Percentiles rank a stretch among this genome's conserved stretches.
Conservation (phyloP, 495 filamentous ascomycete species). For the Hypoxylon lienhwacheense region DNA sequence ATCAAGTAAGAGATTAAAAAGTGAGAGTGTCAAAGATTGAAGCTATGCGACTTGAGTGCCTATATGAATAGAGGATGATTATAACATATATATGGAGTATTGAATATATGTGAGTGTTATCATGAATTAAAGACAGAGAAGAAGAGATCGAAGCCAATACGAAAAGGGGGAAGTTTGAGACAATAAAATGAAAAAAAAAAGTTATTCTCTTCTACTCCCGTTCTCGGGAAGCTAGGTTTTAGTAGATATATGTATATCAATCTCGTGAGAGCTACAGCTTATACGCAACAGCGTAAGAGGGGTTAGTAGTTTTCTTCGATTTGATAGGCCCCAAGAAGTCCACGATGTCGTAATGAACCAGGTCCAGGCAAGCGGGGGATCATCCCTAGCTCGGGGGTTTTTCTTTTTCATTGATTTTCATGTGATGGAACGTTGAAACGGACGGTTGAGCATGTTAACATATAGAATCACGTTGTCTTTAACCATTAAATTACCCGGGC, state of each 20-base stretch:
- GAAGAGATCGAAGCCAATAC: slow-evolving; percentile 6
- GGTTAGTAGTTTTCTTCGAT: not conserved
- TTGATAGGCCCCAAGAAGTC: slow-evolving; percentile 7
- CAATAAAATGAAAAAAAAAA: slow-evolving; percentile 12
- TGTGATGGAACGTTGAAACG: slow-evolving; percentile 16
- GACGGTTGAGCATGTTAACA: slow-evolving; percentile 7
- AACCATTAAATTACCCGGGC: slow-evolving; percentile 24
- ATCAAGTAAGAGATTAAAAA: not conserved
- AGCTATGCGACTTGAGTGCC: not conserved
- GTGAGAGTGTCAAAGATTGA: not conserved
- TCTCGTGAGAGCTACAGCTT: slow-evolving; percentile 26
- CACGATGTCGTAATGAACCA: slow-evolving; percentile 26
- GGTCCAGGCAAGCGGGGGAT: slow-evolving; percentile 23
- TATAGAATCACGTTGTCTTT: slow-evolving; percentile 19
- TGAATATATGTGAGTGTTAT: slow-evolving; percentile 11
- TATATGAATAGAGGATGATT: not conserved
- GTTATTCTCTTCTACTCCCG: slow-evolving; percentile 16
- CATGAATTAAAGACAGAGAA: not conserved
- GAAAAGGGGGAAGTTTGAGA: not conserved
- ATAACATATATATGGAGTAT: slow-evolving; percentile 8
- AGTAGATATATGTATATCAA: slow-evolving; percentile 15
- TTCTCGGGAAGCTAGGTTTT: slow-evolving; percentile 25
- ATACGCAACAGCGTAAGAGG: slow-evolving; percentile 14
- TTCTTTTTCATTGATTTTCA: too few relatives aligned
- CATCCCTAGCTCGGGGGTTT: slow-evolving; percentile 11